A percentile compares a stretch with the other conserved stretches of the same genome.
phyloP scores from a whole-genome alignment of 2,329 filamentous ascomycete genomes.

The Aspergillus sp. region DNA sequence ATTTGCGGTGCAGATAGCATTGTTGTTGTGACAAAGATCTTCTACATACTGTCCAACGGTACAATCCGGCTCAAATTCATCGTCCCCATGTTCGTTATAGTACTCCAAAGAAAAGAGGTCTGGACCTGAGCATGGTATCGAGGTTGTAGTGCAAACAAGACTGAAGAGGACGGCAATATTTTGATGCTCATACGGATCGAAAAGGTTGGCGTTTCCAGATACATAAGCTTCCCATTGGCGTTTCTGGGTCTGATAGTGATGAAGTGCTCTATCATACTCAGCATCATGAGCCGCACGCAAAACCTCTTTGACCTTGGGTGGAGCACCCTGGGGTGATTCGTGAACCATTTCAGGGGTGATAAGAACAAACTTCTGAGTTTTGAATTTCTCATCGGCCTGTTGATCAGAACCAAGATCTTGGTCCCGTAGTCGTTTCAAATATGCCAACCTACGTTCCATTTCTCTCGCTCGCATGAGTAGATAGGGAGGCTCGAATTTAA shows the following conservation, averaged over 20 bases:
- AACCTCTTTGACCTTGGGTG: constrained; percentile 85
- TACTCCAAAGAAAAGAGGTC: constrained; percentile 87
- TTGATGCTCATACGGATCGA: constrained; percentile 92
- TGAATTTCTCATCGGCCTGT: constrained; percentile 56
- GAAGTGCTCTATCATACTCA: constrained; percentile 90
- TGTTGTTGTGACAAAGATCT: constrained; percentile 72
- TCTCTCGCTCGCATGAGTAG: constrained; percentile 87
- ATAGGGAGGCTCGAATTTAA: constrained; percentile 91
- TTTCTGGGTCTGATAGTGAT: constrained; percentile 91
- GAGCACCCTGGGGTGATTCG: constrained; percentile 70
- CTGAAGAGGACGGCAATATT: constrained; percentile 95
- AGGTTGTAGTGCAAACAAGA: constrained; percentile 86
- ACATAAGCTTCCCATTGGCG: constrained; percentile 96
- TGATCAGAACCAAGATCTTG: constrained; percentile 47
- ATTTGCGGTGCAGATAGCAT: constrained; percentile 73
- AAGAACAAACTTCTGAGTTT: constrained; percentile 73
- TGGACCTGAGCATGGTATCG: constrained; percentile 87
- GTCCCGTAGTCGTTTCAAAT: constrained; percentile 77
- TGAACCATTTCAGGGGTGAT: constrained; percentile 96
- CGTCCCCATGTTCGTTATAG: constrained; percentile 81
- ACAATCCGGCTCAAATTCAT: constrained; percentile 71
- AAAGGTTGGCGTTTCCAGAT: constrained; percentile 79
- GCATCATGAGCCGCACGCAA: constrained; percentile 92
- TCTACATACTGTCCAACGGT: constrained; percentile 94
- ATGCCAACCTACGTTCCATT: constrained; percentile 77